Conservation (phyloP, 352 stramenopile species). For the Phytophthora pinifolia region DNA sequence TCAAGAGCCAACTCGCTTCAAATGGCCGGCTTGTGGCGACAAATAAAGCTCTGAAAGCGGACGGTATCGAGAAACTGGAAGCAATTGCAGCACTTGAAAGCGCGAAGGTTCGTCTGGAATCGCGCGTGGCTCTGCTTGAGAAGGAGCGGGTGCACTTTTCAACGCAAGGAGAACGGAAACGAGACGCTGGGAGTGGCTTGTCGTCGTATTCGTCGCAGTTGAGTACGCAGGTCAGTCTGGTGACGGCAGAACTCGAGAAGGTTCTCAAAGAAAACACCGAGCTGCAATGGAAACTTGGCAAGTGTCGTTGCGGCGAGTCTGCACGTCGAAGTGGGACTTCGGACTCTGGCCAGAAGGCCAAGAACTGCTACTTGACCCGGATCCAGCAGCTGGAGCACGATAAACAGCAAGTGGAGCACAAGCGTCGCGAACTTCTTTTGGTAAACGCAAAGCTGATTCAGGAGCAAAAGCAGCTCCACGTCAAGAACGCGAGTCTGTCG, state of each 20-base stretch:
- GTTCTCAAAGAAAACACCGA: constrained; percentile 45
- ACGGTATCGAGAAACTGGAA: constrained; percentile 31
- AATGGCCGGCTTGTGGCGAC: constrained; percentile 42
- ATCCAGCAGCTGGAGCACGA: constrained; percentile 55
- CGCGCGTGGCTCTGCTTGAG: constrained; percentile 46
- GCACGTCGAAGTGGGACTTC: background rate
- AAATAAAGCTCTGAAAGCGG: constrained; percentile 42
- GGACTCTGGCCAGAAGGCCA: constrained; percentile 23
- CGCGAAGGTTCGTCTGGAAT: constrained; percentile 41
- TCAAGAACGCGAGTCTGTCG: constrained; percentile 29
- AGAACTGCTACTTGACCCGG: constrained; percentile 42
- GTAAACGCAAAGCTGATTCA: constrained; percentile 70
- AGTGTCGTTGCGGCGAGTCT: constrained; percentile 22
- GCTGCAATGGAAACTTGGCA: constrained; percentile 24
- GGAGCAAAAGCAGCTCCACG: constrained; percentile 57
- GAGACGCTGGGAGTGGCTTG: constrained; percentile 30
- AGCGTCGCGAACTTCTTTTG: constrained; percentile 61
- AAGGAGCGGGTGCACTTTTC: constrained; percentile 46
- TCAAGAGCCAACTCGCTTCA: constrained; percentile 41
- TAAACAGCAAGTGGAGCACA: constrained; percentile 46
- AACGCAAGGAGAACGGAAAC: constrained; percentile 36
- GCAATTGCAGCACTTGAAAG: constrained; percentile 31
- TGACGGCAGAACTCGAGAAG: constrained; percentile 48
- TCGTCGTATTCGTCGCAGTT: constrained; percentile 39
- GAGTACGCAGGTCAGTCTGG: constrained; percentile 39